Evolutionary conservation across 306 rosid genomes (phyloP).

Genomic region (Malus fusca): DNA sequence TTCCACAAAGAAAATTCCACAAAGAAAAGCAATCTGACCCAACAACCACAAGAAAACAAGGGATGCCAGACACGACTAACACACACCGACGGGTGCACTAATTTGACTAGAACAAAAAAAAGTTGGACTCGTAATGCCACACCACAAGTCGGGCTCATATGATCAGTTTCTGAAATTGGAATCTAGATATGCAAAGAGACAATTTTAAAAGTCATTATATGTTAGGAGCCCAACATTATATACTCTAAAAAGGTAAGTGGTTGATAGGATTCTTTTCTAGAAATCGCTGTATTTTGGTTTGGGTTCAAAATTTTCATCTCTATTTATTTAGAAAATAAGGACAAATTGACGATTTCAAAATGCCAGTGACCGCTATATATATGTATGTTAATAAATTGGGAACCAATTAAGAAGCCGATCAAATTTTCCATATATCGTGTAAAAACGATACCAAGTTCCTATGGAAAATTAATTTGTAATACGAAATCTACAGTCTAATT

Average conservation of each 20-base stretch:
- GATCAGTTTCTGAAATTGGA: too few relatives aligned
- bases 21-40: neutral
- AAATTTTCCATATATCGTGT: neutral
- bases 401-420: neutral
- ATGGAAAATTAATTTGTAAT: neutral
- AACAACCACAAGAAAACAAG: neutral
- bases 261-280: too few relatives aligned
- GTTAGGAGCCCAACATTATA: too few relatives aligned
- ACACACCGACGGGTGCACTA: neutral
- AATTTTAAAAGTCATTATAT: too few relatives aligned
- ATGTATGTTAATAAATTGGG: too few relatives aligned
- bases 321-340: too few relatives aligned
- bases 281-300: rapidly evolving
- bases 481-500: neutral
- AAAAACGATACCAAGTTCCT: neutral
- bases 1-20: neutral
- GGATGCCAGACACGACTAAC: neutral
- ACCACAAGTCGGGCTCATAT: too few relatives aligned
- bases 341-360: too few relatives aligned
- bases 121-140: neutral
- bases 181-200: too few relatives aligned
- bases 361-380: neutral
- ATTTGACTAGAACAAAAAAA: neutral
- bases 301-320: too few relatives aligned
- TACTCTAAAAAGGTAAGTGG: too few relatives aligned